Evolutionary conservation across 768 basidiomycete species (phyloP), one percentile per base, ranked within the genome.

Genomic region (Mycena crocata): DNA sequence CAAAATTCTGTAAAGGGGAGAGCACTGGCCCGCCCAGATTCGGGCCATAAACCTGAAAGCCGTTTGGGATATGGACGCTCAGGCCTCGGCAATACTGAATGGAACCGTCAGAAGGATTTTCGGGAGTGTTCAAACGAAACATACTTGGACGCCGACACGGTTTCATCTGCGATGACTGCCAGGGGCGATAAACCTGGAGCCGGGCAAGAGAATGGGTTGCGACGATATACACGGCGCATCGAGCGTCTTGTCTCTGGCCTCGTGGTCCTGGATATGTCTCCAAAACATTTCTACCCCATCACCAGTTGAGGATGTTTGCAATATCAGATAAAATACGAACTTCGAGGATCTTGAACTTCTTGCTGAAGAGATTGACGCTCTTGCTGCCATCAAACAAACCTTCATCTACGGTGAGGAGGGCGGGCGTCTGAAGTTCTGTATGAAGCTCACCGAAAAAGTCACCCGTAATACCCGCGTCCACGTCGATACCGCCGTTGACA

Each of bases 391-490:
- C 44, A 7, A 57, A 57, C 6, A 63, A 28, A 62, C 64, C 42
- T 63, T 24, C 9, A 21, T n/a, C n/a, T n/a, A 30, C 40, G 3
- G n/a, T 34, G 21, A 14, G 50, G 7, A 21, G 19, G 10, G 32
- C 12, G 10, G n/a, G n/a, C 15, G 9, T 14, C 7, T 13, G 50
- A 32, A n/a, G 24, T 21, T 5, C 8, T 9, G 17, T 19, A 10
- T 4, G 12, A 34, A 13, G 6, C 39, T 15, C 26, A 57, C 57
- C 26, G 51, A 69, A 66, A 57, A 73, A 63, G 12, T 26, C 21
- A 40, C 70, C 72, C 32, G 67, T 30, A 6, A 60, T 70, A 40
- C 72, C 72, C 24, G 62, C 72, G 13, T 48, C 30, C 12, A 48
- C 46, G 13, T 28, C 26, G 46, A 48, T 30, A 5, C 46, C 46